Base-by-base conservation (phyloP, 768 basidiomycete genomes). In the Fomitopsis serialis region DNA sequence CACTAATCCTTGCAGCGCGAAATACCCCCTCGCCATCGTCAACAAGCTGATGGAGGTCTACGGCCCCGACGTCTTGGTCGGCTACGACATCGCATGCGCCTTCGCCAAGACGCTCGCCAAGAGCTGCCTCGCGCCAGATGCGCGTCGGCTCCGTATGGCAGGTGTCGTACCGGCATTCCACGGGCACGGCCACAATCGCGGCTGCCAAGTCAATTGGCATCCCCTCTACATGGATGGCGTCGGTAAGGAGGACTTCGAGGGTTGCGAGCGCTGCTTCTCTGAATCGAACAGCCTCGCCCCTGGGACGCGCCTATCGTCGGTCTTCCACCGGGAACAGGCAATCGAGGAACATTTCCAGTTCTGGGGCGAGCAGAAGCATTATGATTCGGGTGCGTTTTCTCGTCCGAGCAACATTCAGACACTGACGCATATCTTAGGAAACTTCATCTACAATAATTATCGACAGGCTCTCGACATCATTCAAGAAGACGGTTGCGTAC, bases 141-240 rank as follows among this genome's bases (percentile, higher is more conserved):
- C 57, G 3, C 3, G 24, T 10, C 32, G 51, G 17, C 34, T 34
- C 15, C 9, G 37, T 22, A 17, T 60, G 2, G 45, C 56, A 4
- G 35, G 66, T 8, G 54, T 64, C 12, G 60, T 66, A 7, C 58
- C 62, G 2, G 58, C 63, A 1, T 69, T 69, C 54, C 68, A 69
- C 47, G 63, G 68, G 2, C 61, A 68, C 50, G 57, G 59, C 0
- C 69, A 70, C 47, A 66, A 65, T 42, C 55, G 60, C 2, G 37
- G 34, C 9, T 70, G 69, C 42, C 68, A 67, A 44, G 29, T 68
- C 2, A n/a, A 53, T 17, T 66, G 60, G 58, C 68, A 69, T 55
- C 68, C 68, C 0, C 43, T 58, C 21, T 64, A 64, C 42, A 53
- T 63, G 25, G 15, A 42, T 2, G 66, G 66, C 7, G 55, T 55